Evolutionary conservation across 192 early-diverging fungal genomes (phyloP).

Genomic region (Coemansia sp.): DNA sequence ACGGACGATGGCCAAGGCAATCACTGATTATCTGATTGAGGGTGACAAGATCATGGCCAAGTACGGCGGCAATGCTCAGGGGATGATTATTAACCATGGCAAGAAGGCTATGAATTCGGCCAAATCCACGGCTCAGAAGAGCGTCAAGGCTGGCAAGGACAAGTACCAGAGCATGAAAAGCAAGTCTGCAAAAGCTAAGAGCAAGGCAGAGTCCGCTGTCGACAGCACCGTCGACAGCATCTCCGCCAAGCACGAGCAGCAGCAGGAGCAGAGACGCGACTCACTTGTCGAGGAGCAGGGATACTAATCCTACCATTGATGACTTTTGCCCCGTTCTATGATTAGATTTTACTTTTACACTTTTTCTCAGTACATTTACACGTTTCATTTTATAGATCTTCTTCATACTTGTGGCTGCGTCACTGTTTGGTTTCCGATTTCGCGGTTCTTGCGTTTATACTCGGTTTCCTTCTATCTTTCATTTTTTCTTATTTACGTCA

Average conservation of each 20-base stretch:
- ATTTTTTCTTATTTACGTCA: background rate
- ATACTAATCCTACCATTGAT: background rate
- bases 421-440: slow-evolving; percentile 1
- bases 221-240: slow-evolving; percentile 5
- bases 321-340: background rate
- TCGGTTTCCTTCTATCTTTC: background rate
- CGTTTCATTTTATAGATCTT: too few species aligned
- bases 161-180: slow-evolving; percentile 9
- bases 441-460: background rate
- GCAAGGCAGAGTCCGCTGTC: background rate
- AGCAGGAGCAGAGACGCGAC: slow-evolving; percentile 17
- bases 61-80: slow-evolving; percentile 25
- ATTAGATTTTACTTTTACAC: background rate
- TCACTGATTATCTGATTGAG: slow-evolving; percentile 25
- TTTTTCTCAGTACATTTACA: background rate
- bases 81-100: slow-evolving; percentile 10
- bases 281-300: slow-evolving; percentile 13
- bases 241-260: slow-evolving; percentile 24
- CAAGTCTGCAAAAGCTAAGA: background rate
- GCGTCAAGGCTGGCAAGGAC: slow-evolving; percentile 27
- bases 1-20: slow-evolving; percentile 25
- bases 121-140: slow-evolving; percentile 20
- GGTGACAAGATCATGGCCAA: slow-evolving; percentile 34
- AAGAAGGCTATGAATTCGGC: slow-evolving; percentile 26
- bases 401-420: too few species aligned